Percentiles rank a stretch among this genome's conserved stretches.
phyloP scores from a whole-genome alignment of 2,329 filamentous ascomycete species.

The Colletotrichum agaves region DNA sequence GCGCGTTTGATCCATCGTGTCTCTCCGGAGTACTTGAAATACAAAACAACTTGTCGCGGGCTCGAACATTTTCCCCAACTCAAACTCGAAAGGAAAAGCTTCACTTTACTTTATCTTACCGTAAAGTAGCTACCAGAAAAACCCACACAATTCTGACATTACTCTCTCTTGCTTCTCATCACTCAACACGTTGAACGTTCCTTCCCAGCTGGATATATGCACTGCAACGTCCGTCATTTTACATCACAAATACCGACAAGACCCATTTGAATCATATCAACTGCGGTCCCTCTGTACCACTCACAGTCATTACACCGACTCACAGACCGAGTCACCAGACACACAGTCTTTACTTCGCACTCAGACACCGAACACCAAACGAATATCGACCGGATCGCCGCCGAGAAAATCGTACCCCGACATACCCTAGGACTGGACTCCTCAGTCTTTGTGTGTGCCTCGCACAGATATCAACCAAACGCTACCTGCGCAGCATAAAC shows the following conservation, averaged over 20 bases:
- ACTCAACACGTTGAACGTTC: slow-evolving; percentile 36
- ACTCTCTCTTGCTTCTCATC: background rate
- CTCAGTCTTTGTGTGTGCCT: slow-evolving; percentile 25
- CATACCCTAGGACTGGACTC: slow-evolving; percentile 37
- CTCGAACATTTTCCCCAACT: slow-evolving; percentile 26
- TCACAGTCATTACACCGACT: slow-evolving; percentile 34
- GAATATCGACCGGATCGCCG: slow-evolving; percentile 15
- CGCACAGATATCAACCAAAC: slow-evolving; percentile 18
- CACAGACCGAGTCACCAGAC: slow-evolving; percentile 20
- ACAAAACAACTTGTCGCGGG: slow-evolving; percentile 28
- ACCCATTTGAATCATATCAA: slow-evolving; percentile 16
- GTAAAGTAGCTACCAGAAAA: background rate
- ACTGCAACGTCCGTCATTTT: slow-evolving; percentile 15
- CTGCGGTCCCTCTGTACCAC: slow-evolving; percentile 10
- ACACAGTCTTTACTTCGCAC: slow-evolving; percentile 16
- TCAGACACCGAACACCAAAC: slow-evolving; percentile 11
- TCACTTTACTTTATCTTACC: too few relatives aligned
- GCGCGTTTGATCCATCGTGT: slow-evolving; percentile 1
- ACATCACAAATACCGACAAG: slow-evolving; percentile 7
- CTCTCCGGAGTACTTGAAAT: slow-evolving; percentile 16
- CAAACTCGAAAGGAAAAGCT: background rate
- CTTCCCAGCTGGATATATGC: slow-evolving; percentile 26
- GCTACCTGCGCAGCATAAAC: slow-evolving; percentile 11
- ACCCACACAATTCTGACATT: background rate
- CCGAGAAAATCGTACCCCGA: slow-evolving; percentile 9